phyloP scores from a whole-genome alignment of 2,329 filamentous ascomycete species.

The Xylariaceae sp. region DNA sequence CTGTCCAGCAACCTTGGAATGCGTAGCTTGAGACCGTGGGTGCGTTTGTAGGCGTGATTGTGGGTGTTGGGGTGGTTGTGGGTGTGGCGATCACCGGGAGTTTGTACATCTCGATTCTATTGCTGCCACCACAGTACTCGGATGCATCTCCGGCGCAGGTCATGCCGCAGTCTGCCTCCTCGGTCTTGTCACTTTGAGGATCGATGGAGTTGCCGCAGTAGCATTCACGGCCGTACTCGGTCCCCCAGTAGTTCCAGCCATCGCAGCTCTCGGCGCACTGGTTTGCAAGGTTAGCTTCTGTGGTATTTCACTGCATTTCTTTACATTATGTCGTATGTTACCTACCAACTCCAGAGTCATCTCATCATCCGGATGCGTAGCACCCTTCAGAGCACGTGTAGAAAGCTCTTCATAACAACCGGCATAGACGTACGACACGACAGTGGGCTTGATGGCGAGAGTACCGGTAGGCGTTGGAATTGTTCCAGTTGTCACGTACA shows the following conservation, averaged over 20 bases:
- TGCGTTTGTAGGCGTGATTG: conserved; percentile 25
- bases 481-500: conserved; percentile 41
- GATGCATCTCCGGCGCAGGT: conserved; percentile 34
- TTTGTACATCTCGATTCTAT: conserved; percentile 38
- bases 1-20: conserved; percentile 41
- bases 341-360: conserved; percentile 37
- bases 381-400: conserved; percentile 37
- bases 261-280: conserved; percentile 35
- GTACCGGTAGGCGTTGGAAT: conserved; percentile 35
- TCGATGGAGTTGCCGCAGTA: conserved; percentile 40
- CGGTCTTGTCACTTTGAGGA: conserved; percentile 31
- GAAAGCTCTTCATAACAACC: conserved; percentile 42
- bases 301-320: no score
- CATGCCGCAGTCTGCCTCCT: conserved; percentile 38
- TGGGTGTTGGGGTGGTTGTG: conserved; percentile 13
- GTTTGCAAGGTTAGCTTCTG: no score
- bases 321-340: no score
- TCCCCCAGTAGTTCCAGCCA: conserved; percentile 38
- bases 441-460: conserved; percentile 33
- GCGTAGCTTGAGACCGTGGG: conserved; percentile 32
- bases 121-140: conserved; percentile 39
- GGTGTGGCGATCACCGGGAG: conserved; percentile 18
- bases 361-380: conserved; percentile 30
- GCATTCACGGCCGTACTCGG: conserved; percentile 40
- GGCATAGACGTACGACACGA: conserved; percentile 36